These are phyloP conservation scores for Erythrobasidium hasegawianum DNA, from an alignment of 1,284 basidiomycete genomes.

Conservation along the genomic window DNA sequence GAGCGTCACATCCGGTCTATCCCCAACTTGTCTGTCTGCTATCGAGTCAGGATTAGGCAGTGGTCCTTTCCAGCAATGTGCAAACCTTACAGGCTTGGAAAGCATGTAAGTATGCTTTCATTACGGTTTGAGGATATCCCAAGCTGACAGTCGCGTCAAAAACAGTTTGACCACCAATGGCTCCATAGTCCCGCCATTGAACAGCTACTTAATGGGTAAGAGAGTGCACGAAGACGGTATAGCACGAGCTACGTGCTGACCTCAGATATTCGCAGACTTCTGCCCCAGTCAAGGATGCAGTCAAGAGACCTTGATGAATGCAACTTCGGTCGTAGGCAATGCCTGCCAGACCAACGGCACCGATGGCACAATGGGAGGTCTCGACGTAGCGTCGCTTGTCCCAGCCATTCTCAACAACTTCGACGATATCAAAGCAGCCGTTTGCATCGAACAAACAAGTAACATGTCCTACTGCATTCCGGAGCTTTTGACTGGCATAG, in stretches of 20 bases:
- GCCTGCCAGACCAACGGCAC: slow-evolving; percentile 11
- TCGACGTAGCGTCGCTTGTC: background rate
- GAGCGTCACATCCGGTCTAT: no score
- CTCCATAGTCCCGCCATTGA: slow-evolving; percentile 8
- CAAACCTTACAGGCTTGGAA: no score
- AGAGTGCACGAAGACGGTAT: no score
- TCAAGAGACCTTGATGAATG: background rate
- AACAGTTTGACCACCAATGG: slow-evolving; percentile 9
- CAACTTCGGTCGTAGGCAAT: slow-evolving; percentile 2
- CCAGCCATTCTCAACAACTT: slow-evolving; percentile 16
- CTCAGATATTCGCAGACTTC: slow-evolving; percentile 21
- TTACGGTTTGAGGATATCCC: no score
- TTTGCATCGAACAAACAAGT: slow-evolving; percentile 11
- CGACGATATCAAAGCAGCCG: background rate
- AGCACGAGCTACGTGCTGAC: no score
- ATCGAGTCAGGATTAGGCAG: no score
- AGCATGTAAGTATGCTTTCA: no score
- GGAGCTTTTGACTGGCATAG: slow-evolving; percentile 13
- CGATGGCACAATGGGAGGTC: background rate
- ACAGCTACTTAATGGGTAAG: no score
- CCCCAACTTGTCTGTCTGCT: no score
- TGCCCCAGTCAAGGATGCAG: slow-evolving; percentile 18
- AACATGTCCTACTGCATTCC: slow-evolving; percentile 32
- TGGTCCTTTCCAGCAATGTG: no score
- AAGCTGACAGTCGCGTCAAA: no score